These are phyloP conservation scores for Lophiostoma macrostomum DNA, from an alignment of 495 filamentous ascomycete species.

Conservation along the genomic window DNA sequence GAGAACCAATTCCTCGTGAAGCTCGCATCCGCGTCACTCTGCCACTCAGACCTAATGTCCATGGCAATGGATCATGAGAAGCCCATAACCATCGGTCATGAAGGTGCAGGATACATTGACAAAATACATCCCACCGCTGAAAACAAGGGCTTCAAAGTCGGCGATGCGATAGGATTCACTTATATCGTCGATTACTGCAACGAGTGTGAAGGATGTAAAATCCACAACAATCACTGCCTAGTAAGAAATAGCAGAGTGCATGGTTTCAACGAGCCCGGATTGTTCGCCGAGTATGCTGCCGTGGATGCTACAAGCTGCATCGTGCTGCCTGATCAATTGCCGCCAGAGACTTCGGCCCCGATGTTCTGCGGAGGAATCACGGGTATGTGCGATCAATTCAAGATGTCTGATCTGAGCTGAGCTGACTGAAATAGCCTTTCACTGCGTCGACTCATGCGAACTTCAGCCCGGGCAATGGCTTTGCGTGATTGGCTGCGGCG, in stretches of 20 bases:
- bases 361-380: constrained; percentile 38
- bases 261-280: constrained; percentile 33
- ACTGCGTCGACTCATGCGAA: constrained; percentile 42
- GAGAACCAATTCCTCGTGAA: constrained; percentile 34
- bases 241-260: constrained; percentile 29
- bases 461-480: constrained; percentile 39
- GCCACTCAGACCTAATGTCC: constrained; percentile 35
- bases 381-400: background rate
- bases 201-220: constrained; percentile 31
- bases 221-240: constrained; percentile 40
- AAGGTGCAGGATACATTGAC: constrained; percentile 30
- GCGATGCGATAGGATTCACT: constrained; percentile 33
- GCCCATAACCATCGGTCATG: constrained; percentile 36
- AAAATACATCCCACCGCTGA: constrained; percentile 19
- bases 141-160: constrained; percentile 36
- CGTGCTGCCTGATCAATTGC: constrained; percentile 29
- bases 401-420: background rate
- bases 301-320: constrained; percentile 31
- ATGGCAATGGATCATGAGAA: constrained; percentile 29
- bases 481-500: constrained; percentile 29
- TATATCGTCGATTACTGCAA: constrained; percentile 31
- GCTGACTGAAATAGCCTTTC: constrained; percentile 32
- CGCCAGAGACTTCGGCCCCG: constrained; percentile 23
- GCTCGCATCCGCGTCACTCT: constrained; percentile 33
- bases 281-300: constrained; percentile 32